A percentile compares a stretch with the other conserved stretches of the same genome.
Conservation (phyloP, 2,329 filamentous ascomycete genomes). For the Colletotrichum plurivorum region DNA sequence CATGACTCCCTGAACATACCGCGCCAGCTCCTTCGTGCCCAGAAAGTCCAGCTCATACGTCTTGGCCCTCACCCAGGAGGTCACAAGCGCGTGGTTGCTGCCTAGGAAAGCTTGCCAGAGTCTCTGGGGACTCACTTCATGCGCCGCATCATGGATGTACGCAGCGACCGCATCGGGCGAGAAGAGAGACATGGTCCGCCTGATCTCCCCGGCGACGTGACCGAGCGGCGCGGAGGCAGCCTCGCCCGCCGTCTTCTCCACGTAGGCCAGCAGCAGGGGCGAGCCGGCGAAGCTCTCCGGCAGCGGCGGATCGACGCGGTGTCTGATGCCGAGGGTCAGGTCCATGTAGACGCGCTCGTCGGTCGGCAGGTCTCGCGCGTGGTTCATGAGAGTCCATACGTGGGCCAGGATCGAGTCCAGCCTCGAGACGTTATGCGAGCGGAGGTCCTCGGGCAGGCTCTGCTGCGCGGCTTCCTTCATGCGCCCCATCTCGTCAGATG, state of each 20-base stretch:
- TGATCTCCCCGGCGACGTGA: constrained; percentile 50
- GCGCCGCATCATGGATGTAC: constrained; percentile 57
- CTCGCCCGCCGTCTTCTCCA: constrained; percentile 42
- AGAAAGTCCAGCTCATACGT: constrained; percentile 59
- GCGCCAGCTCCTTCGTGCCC: constrained; percentile 42
- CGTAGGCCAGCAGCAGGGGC: constrained; percentile 56
- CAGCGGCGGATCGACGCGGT: constrained; percentile 54
- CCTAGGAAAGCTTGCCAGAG: constrained; percentile 64
- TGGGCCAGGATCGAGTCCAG: constrained; percentile 63
- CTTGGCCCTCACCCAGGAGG: constrained; percentile 57
- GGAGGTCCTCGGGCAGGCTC: constrained; percentile 28
- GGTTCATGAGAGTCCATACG: constrained; percentile 60
- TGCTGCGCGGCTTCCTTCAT: constrained; percentile 48
- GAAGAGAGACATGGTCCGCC: constrained; percentile 52
- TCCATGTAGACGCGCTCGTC: constrained; percentile 54
- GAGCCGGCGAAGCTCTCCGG: constrained; percentile 59
- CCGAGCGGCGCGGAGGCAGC: constrained; percentile 22
- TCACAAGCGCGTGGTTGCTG: constrained; percentile 56
- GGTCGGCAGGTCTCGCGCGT: constrained; percentile 50
- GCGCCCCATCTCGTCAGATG: constrained; percentile 48
- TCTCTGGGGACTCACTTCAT: constrained; percentile 61
- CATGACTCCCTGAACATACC: constrained; percentile 60
- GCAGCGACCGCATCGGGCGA: constrained; percentile 54
- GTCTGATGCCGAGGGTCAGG: constrained; percentile 57
- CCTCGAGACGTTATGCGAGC: constrained; percentile 50